Base-by-base conservation (phyloP, 805 yeast genomes). In the Candida glaebosa region DNA sequence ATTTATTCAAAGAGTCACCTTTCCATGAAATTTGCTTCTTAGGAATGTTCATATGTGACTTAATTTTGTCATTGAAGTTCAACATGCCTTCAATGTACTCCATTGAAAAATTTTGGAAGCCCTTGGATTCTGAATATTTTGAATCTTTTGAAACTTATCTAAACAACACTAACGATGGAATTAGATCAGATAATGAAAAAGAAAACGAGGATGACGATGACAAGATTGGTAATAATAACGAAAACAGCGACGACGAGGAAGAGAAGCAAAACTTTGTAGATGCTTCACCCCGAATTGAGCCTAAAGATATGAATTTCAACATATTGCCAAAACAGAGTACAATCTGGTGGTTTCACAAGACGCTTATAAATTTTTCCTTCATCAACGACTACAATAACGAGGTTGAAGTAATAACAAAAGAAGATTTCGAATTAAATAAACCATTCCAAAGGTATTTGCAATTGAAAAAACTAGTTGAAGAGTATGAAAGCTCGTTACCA, bases 331-430 rank as follows among this genome's bases (percentile, higher is more conserved):
- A 34, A 20, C 31, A 47, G 32, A 40, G 43, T 26, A 51, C 61
- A 5, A 43, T 57, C n/a, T 67, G 69, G 71, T 67, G 71, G 71
- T 48, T 58, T 31, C 61, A 63, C 39, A 59, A 61, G 40, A 48
- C 63, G 26, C 43, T 61, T 28, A 35, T 64, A 10, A 53, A 55
- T 34, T 60, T 53, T 39, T 53, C 63, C 37, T 38, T 46, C 14
- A 53, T 65, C 36, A 60, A 57, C 43, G 70, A 65, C 30, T 63
- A 63, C 42, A 50, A 54, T 19, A 49, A 52, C 36, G 54, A 48
- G 25, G 47, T 49, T 3, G 50, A 43, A 3, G 71, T 65, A 4
- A 46, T 56, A 19, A 53, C 65, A 2, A 40, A 47, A 24, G 57
- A 57, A 31, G 67, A 61, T 9, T 46, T 25, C 39, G 56, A 58